A percentile compares a stretch with the other conserved stretches of the same genome.
Evolutionary conservation across 306 rosid genomes (phyloP).

Genomic region (Cucumis hystrix): DNA sequence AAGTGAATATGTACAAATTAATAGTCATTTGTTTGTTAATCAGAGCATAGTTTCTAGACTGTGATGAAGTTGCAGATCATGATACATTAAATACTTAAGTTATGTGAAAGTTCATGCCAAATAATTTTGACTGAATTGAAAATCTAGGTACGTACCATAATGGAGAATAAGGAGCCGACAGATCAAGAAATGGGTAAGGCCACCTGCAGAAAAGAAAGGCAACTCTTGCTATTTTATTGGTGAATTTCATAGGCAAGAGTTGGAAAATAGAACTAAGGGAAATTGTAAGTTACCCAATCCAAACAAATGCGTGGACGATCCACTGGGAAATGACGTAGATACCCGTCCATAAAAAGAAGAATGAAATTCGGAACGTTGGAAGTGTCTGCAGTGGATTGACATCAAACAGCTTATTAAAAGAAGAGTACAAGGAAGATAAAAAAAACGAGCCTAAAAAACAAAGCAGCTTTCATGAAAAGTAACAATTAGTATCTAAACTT

Average conservation of each 20-base stretch:
- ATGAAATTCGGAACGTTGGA: conserved; percentile 43
- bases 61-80: not conserved
- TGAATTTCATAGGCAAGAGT: not conserved
- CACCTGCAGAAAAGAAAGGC: conserved; percentile 47
- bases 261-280: not conserved
- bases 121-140: not conserved
- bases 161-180: conserved; percentile 56
- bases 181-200: conserved; percentile 83
- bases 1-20: not conserved
- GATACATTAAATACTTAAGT: not conserved
- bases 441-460: not conserved
- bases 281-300: conserved; percentile 33
- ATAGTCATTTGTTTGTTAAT: not conserved
- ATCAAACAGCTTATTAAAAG: not conserved
- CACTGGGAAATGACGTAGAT: conserved; percentile 49
- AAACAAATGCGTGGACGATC: conserved; percentile 40
- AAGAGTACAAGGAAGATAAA: not conserved
- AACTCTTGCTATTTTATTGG: not conserved
- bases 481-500: not conserved
- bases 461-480: too few relatives aligned
- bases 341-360: conserved; percentile 61
- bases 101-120: not conserved
- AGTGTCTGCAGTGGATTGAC: conserved; percentile 35
- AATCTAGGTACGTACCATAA: conserved; percentile 37
- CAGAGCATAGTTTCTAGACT: too few relatives aligned